phyloP scores from a whole-genome alignment of 2,329 filamentous ascomycete genomes.

The Ophiostoma angusticollis region DNA sequence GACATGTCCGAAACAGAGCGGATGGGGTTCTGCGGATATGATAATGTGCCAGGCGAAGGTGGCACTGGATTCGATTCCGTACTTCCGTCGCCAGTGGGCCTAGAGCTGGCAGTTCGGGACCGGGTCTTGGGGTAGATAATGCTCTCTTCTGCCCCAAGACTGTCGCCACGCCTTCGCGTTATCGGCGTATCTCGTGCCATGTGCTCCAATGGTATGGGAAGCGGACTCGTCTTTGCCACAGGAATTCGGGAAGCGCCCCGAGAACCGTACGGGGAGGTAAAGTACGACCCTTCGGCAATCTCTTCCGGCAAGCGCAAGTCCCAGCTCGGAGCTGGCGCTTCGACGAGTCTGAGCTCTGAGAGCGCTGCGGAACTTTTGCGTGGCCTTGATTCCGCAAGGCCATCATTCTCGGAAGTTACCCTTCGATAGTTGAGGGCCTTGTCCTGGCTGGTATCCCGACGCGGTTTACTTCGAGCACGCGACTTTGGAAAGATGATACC shows the following conservation, averaged over 20 bases:
- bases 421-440: constrained; percentile 22
- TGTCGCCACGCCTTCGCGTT: constrained; percentile 45
- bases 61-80: not conserved
- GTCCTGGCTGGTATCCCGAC: constrained; percentile 16
- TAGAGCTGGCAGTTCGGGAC: constrained; percentile 58
- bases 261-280: constrained; percentile 35
- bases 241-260: constrained; percentile 74
- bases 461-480: constrained; percentile 31
- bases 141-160: constrained; percentile 39
- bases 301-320: constrained; percentile 70
- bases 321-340: constrained; percentile 41
- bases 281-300: constrained; percentile 51
- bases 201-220: constrained; percentile 58
- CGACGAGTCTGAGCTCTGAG: constrained; percentile 25
- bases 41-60: too few species aligned
- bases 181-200: constrained; percentile 62
- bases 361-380: constrained; percentile 34
- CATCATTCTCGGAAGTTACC: constrained; percentile 21
- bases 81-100: constrained; percentile 19
- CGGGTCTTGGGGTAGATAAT: constrained; percentile 49
- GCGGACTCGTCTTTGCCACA: constrained; percentile 65
- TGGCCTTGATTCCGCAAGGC: constrained; percentile 20
- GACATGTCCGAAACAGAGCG: constrained; percentile 37
- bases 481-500: constrained; percentile 50
- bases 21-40: constrained; percentile 2